Conservation (phyloP, 768 basidiomycete genomes). For the Macrolepiota albuminosa region DNA sequence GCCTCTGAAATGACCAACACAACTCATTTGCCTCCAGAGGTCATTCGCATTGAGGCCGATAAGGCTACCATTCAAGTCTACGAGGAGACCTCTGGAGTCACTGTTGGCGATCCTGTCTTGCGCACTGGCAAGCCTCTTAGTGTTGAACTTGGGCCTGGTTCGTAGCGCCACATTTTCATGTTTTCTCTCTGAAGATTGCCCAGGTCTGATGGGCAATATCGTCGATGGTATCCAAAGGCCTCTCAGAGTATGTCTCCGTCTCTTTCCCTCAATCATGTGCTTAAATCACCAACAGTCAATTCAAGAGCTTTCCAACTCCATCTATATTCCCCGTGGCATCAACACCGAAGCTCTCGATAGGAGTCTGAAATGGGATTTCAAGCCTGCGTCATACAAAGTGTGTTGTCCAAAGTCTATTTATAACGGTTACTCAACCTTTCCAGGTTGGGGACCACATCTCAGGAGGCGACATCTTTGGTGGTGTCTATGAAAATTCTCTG, state of each 20-base stretch:
- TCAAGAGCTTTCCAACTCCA: constrained; percentile 96
- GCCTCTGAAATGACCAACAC: not conserved
- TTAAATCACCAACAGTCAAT: constrained; percentile 53
- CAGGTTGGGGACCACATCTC: constrained; percentile 96
- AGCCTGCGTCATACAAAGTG: constrained; percentile 75
- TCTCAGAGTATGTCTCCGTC: constrained; percentile 55
- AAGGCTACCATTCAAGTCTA: constrained; percentile 99
- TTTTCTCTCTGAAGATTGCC: not conserved
- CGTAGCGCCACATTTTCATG: constrained; percentile 15
- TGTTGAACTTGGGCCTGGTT: constrained; percentile 96
- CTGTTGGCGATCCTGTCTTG: constrained; percentile 96
- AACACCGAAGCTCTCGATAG: constrained; percentile 95
- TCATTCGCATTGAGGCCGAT: constrained; percentile 97
- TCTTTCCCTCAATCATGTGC: constrained; percentile 2
- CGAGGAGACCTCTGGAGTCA: constrained; percentile 98
- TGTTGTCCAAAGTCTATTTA: constrained; percentile 3
- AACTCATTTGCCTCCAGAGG: constrained; percentile 55
- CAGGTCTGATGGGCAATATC: constrained; percentile 99
- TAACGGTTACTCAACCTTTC: constrained; percentile 7
- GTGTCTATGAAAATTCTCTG: constrained; percentile 95
- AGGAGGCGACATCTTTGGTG: constrained; percentile 94
- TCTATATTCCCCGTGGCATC: constrained; percentile 98
- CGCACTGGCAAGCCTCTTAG: constrained; percentile 97
- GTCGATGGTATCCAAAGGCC: constrained; percentile 97
- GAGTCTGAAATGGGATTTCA: constrained; percentile 91